Conservation (phyloP, 2,329 filamentous ascomycete genomes). For the Fusarium sp. region DNA sequence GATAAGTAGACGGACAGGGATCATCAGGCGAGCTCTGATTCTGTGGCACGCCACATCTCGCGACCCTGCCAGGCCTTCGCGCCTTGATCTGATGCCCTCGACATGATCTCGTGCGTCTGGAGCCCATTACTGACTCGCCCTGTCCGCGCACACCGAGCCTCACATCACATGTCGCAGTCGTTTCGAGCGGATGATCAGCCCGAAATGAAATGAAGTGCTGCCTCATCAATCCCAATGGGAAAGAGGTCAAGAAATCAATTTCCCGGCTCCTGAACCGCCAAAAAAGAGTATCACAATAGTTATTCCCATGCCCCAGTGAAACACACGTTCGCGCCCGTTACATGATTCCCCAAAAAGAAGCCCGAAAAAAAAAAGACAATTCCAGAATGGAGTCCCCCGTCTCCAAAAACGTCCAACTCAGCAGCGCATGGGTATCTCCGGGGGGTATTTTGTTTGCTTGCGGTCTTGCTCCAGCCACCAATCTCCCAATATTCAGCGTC, state of each 20-base stretch:
- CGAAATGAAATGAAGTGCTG: conserved; percentile 25
- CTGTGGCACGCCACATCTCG: conserved; percentile 48
- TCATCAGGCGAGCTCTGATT: conserved; percentile 49
- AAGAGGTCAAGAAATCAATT: conserved; percentile 47
- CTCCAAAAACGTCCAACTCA: conserved; percentile 48
- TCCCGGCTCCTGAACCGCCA: conserved; percentile 42
- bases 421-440: conserved; percentile 51
- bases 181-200: conserved; percentile 15
- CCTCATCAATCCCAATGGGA: conserved; percentile 24
- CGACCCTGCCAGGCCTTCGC: conserved; percentile 41
- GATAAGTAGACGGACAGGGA: conserved; percentile 47
- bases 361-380: conserved; percentile 42
- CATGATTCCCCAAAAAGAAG: conserved; percentile 32
- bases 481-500: conserved; percentile 47
- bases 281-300: conserved; percentile 28
- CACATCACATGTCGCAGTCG: conserved; percentile 41
- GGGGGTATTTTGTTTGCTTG: conserved; percentile 47
- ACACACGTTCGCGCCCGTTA: conserved; percentile 38
- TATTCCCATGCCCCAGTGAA: conserved; percentile 40
- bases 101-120: conserved; percentile 44
- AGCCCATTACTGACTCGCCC: conserved; percentile 39
- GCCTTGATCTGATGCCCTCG: conserved; percentile 46
- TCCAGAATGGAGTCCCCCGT: conserved; percentile 49
- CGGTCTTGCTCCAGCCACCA: conserved; percentile 47
- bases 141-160: conserved; percentile 29